These are phyloP conservation scores for Pinus tabuliformis DNA, from an alignment of 75 land plant species.

Conservation along the genomic window DNA sequence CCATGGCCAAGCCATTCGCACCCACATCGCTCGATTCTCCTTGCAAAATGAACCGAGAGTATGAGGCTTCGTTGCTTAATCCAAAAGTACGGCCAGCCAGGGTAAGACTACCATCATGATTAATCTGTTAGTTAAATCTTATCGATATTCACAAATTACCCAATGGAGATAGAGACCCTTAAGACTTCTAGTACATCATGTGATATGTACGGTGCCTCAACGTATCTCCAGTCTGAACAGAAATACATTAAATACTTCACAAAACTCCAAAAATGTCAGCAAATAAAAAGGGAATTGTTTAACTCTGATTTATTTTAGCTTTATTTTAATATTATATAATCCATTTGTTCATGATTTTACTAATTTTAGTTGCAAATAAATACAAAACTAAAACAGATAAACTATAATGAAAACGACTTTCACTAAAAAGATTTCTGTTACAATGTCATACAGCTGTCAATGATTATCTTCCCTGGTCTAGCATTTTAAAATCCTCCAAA, in stretches of 20 bases:
- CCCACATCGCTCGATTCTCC: background rate
- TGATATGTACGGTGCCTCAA: background rate
- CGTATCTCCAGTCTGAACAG: too few relatives aligned
- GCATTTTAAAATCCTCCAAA: background rate
- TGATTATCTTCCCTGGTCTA: background rate
- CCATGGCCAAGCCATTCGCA: background rate
- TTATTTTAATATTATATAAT: too few relatives aligned
- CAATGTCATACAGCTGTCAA: background rate
- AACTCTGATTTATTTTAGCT: too few relatives aligned
- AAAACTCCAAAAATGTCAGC: background rate
- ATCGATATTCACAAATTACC: background rate
- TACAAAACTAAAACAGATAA: too few relatives aligned
- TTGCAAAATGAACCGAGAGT: constrained; percentile 26
- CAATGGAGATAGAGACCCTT: background rate
- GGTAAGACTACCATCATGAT: constrained; percentile 10
- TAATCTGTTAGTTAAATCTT: constrained; percentile 10
- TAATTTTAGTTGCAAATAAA: too few relatives aligned
- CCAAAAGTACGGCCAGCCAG: constrained; percentile 29
- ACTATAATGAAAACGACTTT: too few relatives aligned
- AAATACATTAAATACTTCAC: background rate
- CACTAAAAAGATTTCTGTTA: background rate
- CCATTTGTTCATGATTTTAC: too few relatives aligned
- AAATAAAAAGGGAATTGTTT: background rate
- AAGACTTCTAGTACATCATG: background rate
- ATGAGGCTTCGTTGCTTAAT: constrained; percentile 8